These are phyloP conservation scores for Corymbia maculata DNA, from an alignment of 345 rosid genomes.

Conservation along the genomic window DNA sequence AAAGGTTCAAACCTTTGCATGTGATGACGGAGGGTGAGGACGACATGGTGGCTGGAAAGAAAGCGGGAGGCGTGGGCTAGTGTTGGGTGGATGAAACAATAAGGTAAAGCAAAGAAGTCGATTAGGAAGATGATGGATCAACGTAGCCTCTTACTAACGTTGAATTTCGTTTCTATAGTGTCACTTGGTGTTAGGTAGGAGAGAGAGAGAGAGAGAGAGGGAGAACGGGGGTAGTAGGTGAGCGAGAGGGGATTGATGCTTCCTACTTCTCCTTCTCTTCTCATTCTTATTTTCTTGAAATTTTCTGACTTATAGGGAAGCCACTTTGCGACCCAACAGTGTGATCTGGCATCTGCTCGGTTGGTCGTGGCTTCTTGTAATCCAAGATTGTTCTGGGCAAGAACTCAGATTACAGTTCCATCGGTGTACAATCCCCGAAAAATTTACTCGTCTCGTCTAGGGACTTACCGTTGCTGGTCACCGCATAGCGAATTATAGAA, in stretches of 20 bases:
- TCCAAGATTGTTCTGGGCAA: neutral
- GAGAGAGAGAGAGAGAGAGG: neutral
- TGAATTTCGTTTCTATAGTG: neutral
- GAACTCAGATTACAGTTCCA: neutral
- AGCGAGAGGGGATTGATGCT: neutral
- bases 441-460: neutral
- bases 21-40: slow-evolving; percentile 6
- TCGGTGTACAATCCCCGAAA: neutral
- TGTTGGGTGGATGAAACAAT: neutral
- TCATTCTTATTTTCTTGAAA: neutral
- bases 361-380: neutral
- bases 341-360: neutral
- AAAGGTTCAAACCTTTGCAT: slow-evolving; percentile 23
- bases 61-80: neutral
- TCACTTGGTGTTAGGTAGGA: neutral
- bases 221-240: neutral
- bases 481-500: neutral
- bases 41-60: neutral
- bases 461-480: neutral
- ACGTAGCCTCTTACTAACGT: neutral
- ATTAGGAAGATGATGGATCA: neutral
- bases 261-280: neutral
- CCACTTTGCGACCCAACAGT: neutral
- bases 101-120: neutral
- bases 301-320: neutral